A percentile compares a stretch with the other conserved stretches of the same genome.
Conservation (phyloP, 805 yeast genomes). For the Pichia californica region DNA sequence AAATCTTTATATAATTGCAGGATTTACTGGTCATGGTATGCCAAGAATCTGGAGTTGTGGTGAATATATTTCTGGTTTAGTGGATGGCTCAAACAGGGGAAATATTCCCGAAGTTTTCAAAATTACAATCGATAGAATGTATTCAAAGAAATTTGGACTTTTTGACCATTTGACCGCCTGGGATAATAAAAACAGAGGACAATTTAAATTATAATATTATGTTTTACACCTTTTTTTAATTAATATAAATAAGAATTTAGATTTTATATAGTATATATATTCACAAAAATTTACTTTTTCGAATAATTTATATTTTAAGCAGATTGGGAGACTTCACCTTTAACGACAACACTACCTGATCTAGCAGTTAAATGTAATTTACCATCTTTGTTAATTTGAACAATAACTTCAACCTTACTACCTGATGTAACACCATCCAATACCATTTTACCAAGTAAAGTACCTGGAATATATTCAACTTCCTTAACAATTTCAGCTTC, state of each 20-base stretch:
- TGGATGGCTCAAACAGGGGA: conserved; percentile 7
- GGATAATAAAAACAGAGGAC: conserved; percentile 3
- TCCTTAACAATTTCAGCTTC: conserved; percentile 85
- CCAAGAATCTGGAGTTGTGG: conserved; percentile 39
- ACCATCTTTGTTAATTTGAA: conserved; percentile 61
- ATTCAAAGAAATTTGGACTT: not conserved
- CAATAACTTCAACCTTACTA: conserved; percentile 59
- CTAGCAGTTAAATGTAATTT: conserved; percentile 58
- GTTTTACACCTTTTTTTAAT: too few relatives aligned
- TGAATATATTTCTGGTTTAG: conserved; percentile 30
- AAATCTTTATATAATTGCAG: conserved; percentile 35
- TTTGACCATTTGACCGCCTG: conserved; percentile 2
- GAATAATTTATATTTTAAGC: conserved; percentile 17
- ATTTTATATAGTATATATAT: too few relatives aligned
- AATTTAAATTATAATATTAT: conserved; percentile 5
- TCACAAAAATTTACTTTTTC: not conserved
- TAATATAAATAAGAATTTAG: too few relatives aligned
- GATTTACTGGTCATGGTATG: conserved; percentile 49
- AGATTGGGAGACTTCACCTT: conserved; percentile 36
- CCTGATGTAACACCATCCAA: conserved; percentile 63
- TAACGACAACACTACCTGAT: conserved; percentile 44
- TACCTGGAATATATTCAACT: conserved; percentile 67
- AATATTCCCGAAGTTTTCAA: conserved; percentile 10
- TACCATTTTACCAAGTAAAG: conserved; percentile 70
- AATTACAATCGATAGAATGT: conserved; percentile 10